Evolutionary conservation across 176 grass and related monocot species (phyloP).

Genomic region (Elymus sibiricus): DNA sequence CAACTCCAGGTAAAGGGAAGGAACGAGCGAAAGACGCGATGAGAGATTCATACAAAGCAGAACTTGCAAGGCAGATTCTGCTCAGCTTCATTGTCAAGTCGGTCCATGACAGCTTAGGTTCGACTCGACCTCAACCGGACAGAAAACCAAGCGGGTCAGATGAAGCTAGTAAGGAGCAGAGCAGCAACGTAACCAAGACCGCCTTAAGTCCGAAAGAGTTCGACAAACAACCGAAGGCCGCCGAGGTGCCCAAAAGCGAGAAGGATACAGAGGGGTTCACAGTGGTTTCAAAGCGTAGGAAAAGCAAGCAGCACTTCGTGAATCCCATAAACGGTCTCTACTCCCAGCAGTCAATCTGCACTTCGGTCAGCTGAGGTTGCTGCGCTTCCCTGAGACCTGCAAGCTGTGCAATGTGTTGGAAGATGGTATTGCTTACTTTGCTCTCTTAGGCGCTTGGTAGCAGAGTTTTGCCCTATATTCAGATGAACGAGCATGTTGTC

Average conservation of each 20-base stretch:
- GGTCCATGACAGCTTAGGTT: constrained; percentile 61
- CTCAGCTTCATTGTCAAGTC: constrained; percentile 93
- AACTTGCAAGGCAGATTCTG: constrained; percentile 95
- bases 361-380: constrained; percentile 48
- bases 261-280: constrained; percentile 92
- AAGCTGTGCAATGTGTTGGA: constrained; percentile 23
- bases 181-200: constrained; percentile 24
- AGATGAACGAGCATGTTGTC: constrained; percentile 25
- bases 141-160: constrained; percentile 38
- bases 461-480: constrained; percentile 33
- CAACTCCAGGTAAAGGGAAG: constrained; percentile 37
- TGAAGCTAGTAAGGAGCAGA: constrained; percentile 44
- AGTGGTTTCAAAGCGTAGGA: constrained; percentile 81
- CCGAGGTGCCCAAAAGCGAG: constrained; percentile 18
- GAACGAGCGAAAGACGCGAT: constrained; percentile 48
- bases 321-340: constrained; percentile 69
- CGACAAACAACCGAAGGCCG: constrained; percentile 30
- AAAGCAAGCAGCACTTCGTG: constrained; percentile 62
- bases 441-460: constrained; percentile 27
- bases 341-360: constrained; percentile 80
- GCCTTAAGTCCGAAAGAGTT: constrained; percentile 6
- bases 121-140: constrained; percentile 22
- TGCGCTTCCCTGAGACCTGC: constrained; percentile 23
- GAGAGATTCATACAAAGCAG: constrained; percentile 57
- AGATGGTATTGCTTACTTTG: constrained; percentile 28